Base-by-base conservation (phyloP, 257 asterid species). In the Scutellaria galericulata region DNA sequence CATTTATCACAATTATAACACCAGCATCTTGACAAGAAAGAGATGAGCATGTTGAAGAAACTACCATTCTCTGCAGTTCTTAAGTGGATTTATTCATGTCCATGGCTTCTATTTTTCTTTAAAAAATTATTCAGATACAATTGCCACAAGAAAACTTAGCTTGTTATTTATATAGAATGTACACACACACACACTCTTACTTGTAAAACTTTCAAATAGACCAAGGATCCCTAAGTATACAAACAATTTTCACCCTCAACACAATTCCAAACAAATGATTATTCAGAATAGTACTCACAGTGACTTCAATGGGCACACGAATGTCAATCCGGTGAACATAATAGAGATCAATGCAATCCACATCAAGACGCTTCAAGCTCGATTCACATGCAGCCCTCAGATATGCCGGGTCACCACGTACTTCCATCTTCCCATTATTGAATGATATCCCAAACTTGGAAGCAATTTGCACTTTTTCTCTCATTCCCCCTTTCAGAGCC, bases 331-430 rank as follows among this genome's bases (percentile, higher is more conserved):
- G 77, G 71, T 81, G 88, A 67, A 55, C 77, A 44, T 84, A 81
- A 24, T 84, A 84, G 75, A 84, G 84, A 68, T 84, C 88, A 51
- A 84, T 84, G 75, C 52, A 84, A n/a, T 84, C 86, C 18, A 76
- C 56, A 12, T 74, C 84, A 27, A 84, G 88, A 31, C 86, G 88
- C 78, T 76, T 76, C 84, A 81, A 79, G 84, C 86, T 84, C 3
- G 83, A 56, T 71, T 84, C 86, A 12, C 88, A 84, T 0, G 86
- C 47, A 6, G 83, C 70, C 64, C 89, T 80, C 37, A 80, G 82
- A 15, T 82, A 78, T 50, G 65, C 72, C 0, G 87, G 85, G 8
- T 85, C 86, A 12, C 89, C 89, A 7, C 63, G 53, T n/a, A 77
- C 14, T 0, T 65, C 75, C 73, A 27, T 62, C 66, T 78, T 77